Evolutionary conservation across 345 rosid species (phyloP).

Genomic region (Abelmoschus esculentus): DNA sequence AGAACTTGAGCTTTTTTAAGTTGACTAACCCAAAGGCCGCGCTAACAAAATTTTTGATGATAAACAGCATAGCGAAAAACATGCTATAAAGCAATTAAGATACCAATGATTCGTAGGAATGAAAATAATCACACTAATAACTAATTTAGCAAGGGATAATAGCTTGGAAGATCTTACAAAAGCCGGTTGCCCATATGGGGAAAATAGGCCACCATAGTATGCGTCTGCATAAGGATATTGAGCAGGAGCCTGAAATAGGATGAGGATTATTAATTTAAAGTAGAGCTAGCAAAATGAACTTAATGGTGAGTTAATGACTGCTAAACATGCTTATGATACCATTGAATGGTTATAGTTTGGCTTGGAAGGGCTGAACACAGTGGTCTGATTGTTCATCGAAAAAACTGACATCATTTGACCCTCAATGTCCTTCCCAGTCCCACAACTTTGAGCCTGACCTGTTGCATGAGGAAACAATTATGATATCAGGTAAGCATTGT

Average conservation of each 20-base stretch:
- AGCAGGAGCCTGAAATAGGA: conserved; percentile 32
- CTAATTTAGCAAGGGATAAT: not conserved
- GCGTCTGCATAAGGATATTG: conserved; percentile 46
- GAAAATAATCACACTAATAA: not conserved
- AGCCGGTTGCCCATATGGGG: conserved; percentile 38
- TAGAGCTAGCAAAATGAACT: conserved; percentile 4
- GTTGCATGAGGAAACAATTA: conserved; percentile 6
- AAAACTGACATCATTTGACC: conserved; percentile 29
- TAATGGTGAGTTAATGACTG: not conserved
- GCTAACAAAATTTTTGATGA: too few relatives aligned
- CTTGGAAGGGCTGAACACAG: conserved; percentile 37
- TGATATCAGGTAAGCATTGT: not conserved
- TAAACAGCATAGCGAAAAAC: too few relatives aligned
- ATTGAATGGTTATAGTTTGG: conserved; percentile 28
- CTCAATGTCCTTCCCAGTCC: conserved; percentile 22
- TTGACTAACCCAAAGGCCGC: too few relatives aligned
- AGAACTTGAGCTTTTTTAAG: too few relatives aligned
- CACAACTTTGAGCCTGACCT: conserved; percentile 42
- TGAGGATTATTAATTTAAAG: not conserved
- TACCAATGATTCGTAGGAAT: too few relatives aligned
- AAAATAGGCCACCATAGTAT: conserved; percentile 27
- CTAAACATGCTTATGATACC: conserved; percentile 21
- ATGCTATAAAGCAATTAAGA: too few relatives aligned
- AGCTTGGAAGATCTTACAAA: conserved; percentile 28
- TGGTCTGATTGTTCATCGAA: conserved; percentile 32